Evolutionary conservation across 768 basidiomycete species (phyloP).

Genomic region (Vararia minispora): DNA sequence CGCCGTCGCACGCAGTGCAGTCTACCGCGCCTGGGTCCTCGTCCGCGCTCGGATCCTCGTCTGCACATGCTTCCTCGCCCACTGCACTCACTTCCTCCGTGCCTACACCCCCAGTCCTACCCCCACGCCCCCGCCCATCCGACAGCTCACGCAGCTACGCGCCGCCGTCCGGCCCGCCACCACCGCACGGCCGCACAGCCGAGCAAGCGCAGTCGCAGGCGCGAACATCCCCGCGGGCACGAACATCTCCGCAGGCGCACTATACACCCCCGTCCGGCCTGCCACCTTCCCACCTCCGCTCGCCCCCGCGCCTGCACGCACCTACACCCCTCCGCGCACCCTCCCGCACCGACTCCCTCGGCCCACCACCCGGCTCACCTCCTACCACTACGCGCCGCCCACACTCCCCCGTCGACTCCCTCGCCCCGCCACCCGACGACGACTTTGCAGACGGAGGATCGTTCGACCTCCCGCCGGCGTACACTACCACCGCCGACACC

Average conservation of each 20-base stretch:
- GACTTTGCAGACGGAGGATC: too few relatives aligned
- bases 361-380: neutral
- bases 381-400: neutral
- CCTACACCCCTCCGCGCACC: neutral
- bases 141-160: too few relatives aligned
- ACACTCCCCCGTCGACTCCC: neutral
- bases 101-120: too few relatives aligned
- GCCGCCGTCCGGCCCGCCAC: too few relatives aligned
- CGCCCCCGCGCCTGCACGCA: constrained; percentile 1
- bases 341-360: neutral
- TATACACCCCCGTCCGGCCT: neutral
- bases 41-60: neutral
- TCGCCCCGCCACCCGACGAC: constrained; percentile 4
- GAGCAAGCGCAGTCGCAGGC: too few relatives aligned
- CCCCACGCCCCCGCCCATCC: too few relatives aligned
- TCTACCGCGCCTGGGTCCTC: too few relatives aligned
- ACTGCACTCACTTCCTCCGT: neutral
- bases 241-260: neutral
- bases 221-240: neutral
- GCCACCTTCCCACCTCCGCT: neutral
- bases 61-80: neutral
- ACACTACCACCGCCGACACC: constrained; percentile 45
- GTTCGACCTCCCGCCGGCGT: constrained; percentile 63
- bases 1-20: too few relatives aligned
- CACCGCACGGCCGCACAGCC: too few relatives aligned